These are phyloP conservation scores for Aspergillus tanneri DNA, from an alignment of 2,329 filamentous ascomycete genomes.

Conservation along the genomic window DNA sequence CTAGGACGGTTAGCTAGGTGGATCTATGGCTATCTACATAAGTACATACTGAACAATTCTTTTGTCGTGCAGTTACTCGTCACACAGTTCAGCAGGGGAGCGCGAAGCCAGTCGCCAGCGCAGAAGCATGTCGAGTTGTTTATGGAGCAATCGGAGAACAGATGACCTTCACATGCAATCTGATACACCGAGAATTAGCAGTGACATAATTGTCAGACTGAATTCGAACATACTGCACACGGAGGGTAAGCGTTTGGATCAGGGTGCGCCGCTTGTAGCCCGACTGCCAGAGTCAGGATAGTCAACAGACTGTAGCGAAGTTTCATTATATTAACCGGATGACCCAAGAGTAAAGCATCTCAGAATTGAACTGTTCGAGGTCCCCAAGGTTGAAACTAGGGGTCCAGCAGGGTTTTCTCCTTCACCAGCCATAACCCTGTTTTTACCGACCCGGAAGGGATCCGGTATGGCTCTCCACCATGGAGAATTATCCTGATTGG, in stretches of 20 bases:
- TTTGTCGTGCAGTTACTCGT: neutral
- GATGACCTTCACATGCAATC: neutral
- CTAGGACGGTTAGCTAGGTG: neutral
- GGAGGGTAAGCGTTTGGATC: neutral
- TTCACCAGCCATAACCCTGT: neutral
- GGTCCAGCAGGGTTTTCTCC: neutral
- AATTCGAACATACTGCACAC: neutral
- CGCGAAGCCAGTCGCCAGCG: neutral
- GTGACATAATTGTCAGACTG: neutral
- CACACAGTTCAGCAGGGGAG: neutral
- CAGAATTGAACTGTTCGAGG: neutral
- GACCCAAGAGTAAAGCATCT: neutral
- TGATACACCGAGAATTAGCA: neutral
- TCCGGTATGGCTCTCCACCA: neutral
- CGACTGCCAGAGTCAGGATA: neutral
- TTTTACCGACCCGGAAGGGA: neutral
- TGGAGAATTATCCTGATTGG: neutral
- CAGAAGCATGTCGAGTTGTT: constrained; percentile 2
- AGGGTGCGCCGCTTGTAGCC: neutral
- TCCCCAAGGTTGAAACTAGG: neutral
- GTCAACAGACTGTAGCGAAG: neutral
- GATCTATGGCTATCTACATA: too few species aligned
- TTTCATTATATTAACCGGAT: neutral
- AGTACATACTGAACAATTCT: neutral
- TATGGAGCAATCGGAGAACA: neutral